phyloP scores from a whole-genome alignment of 2,329 filamentous ascomycete genomes.

The Hypoxylon sp. region DNA sequence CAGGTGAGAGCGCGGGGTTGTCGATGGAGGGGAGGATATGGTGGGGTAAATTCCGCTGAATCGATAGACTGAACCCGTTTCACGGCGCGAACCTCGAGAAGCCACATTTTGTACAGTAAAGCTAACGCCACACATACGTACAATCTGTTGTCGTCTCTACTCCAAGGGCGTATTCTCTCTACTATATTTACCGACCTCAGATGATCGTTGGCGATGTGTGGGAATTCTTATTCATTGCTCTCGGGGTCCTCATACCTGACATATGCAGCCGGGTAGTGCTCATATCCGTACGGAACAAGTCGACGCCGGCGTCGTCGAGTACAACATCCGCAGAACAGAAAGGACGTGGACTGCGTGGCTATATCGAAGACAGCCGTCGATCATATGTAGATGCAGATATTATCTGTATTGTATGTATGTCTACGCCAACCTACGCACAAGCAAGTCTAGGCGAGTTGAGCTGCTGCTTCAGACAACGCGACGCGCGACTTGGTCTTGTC shows the following conservation, averaged over 20 bases:
- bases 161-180: too few relatives aligned
- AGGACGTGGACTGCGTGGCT: too few relatives aligned
- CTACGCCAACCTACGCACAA: too few relatives aligned
- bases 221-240: too few relatives aligned
- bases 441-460: background rate
- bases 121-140: too few relatives aligned
- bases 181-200: too few relatives aligned
- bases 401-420: background rate
- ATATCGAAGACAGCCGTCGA: background rate
- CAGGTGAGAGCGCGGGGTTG: conserved; percentile 33
- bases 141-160: too few relatives aligned
- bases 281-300: background rate
- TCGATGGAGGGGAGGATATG: background rate
- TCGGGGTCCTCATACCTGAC: too few relatives aligned
- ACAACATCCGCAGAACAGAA: conserved; percentile 1
- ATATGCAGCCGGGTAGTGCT: too few relatives aligned
- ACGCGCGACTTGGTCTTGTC: background rate
- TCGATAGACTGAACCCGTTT: background rate
- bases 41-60: conserved; percentile 23
- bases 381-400: background rate
- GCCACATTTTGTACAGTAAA: background rate
- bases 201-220: too few relatives aligned
- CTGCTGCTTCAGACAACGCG: background rate
- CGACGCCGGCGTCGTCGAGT: background rate
- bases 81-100: background rate